Conservation (phyloP, 768 basidiomycete genomes). For the Russula brevipes region DNA sequence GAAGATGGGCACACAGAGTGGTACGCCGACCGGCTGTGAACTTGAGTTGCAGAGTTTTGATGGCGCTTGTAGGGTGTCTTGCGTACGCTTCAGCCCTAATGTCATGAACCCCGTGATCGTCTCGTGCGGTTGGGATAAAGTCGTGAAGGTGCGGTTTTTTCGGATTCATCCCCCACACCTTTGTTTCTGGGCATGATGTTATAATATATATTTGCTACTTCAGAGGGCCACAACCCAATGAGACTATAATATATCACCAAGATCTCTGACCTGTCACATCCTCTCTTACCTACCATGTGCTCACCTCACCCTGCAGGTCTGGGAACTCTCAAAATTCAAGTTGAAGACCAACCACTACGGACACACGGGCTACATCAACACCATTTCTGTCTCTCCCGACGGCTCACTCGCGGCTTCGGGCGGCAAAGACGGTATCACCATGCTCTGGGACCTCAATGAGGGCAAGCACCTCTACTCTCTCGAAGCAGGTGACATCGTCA, state of each 20-base stretch:
- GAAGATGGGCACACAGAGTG: conserved; percentile 98
- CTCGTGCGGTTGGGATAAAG: conserved; percentile 99
- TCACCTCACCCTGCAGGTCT: conserved; percentile 57
- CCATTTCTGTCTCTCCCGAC: conserved; percentile 96
- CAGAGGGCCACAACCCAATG: conserved; percentile 37
- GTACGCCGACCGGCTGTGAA: conserved; percentile 34
- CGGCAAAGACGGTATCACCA: conserved; percentile 99
- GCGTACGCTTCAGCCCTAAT: conserved; percentile 99
- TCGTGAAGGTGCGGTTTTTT: conserved; percentile 80
- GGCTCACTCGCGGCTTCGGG: conserved; percentile 98
- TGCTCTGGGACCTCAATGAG: conserved; percentile 99
- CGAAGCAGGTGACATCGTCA: conserved; percentile 97
- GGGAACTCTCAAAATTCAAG: conserved; percentile 99
- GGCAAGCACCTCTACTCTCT: conserved; percentile 99
- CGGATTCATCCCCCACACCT: not conserved
- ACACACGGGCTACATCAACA: conserved; percentile 99
- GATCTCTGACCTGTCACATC: conserved; percentile 50
- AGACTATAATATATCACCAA: conserved; percentile 61
- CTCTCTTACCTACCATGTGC: not conserved
- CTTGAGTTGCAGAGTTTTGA: conserved; percentile 2
- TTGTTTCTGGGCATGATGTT: conserved; percentile 36
- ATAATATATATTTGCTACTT: conserved; percentile 33
- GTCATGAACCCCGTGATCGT: conserved; percentile 97
- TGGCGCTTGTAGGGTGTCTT: conserved; percentile 72
- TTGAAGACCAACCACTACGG: conserved; percentile 99